Evolutionary conservation across 1,284 basidiomycete species (phyloP), one percentile per base, ranked within the genome.

Genomic region (Wolfiporia cocos): DNA sequence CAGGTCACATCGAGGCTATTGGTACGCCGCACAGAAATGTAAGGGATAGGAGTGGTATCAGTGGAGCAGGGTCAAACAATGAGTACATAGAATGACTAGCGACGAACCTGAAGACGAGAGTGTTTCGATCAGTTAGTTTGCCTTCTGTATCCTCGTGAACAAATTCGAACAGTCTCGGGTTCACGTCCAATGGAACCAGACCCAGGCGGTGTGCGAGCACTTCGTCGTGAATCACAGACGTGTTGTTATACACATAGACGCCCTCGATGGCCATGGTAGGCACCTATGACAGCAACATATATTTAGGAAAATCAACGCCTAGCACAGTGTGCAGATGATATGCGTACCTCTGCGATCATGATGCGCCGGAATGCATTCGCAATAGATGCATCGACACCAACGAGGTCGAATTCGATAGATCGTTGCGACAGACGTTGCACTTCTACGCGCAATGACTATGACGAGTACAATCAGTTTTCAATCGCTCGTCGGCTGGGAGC

Each of bases 241-340:
- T 98, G 66, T 99, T 99, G 70, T 97, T 88, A 81, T 86, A 97
- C 2, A 96, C 75, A 63, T 93, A 99, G 6, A 92, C 91, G 49
- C 87, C 73, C 61, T 99, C 95, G 46, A 98, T 87, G n/a, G 88
- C 89, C 11, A 99, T 71, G 0, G 92, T 89, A 0, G 93, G 93
- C 0, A 96, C 87, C 90, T 92, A 54, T 5, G 14, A 1, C 1
- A 19, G 7, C 15, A 24, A 14, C 23, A 36, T 42, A 21, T 24
- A 18, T 10, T 15, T 23, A 28, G 12, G 10, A 14, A 19, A 23
- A n/a, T 24, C 7, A 17, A 19, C 17, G 2, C 18, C 10, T 9
- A 11, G 28, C 22, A 24, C 21, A 1, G 15, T n/a, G 23, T 18
- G 15, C 14, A 28, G 28, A 37, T 11, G 14, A 15, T 26, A 26